Evolutionary conservation across 805 yeast genomes (phyloP).

Genomic region (Lipomyces kockii): DNA sequence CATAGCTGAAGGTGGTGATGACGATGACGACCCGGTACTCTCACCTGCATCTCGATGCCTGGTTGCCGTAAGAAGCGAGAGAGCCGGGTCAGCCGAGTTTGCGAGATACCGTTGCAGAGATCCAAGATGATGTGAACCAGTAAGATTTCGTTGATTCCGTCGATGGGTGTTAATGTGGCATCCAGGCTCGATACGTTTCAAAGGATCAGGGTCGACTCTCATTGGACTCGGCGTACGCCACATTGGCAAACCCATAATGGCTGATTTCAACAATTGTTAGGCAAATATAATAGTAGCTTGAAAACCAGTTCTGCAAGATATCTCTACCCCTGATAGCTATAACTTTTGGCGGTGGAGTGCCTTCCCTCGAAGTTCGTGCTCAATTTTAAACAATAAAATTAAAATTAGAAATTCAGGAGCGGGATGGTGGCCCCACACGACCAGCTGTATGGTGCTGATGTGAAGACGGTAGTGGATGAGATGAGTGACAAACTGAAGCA

Average conservation of each 20-base stretch:
- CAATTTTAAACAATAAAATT: neutral
- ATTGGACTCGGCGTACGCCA: conserved; percentile 17
- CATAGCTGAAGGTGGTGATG: conserved; percentile 10
- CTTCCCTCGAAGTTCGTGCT: neutral
- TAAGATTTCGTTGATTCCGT: neutral
- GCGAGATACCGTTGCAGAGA: neutral
- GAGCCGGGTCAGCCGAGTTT: conserved; percentile 7
- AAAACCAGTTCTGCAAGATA: neutral
- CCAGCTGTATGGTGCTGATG: neutral
- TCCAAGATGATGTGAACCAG: neutral
- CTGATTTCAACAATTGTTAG: neutral
- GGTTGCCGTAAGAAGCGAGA: conserved; percentile 4
- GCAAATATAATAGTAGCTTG: neutral
- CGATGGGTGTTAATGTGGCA: conserved; percentile 5
- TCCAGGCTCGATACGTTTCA: conserved; percentile 9
- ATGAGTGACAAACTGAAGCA: neutral
- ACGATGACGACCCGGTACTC: conserved; percentile 6
- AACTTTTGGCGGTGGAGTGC: neutral
- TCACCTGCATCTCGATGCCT: conserved; percentile 9
- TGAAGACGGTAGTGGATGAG: neutral
- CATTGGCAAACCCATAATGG: conserved; percentile 18
- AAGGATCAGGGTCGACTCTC: neutral
- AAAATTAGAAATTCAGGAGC: neutral
- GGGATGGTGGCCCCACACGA: neutral
- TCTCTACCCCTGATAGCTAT: neutral